Evolutionary conservation across 768 basidiomycete species (phyloP).

Genomic region (Cyathus striatus): DNA sequence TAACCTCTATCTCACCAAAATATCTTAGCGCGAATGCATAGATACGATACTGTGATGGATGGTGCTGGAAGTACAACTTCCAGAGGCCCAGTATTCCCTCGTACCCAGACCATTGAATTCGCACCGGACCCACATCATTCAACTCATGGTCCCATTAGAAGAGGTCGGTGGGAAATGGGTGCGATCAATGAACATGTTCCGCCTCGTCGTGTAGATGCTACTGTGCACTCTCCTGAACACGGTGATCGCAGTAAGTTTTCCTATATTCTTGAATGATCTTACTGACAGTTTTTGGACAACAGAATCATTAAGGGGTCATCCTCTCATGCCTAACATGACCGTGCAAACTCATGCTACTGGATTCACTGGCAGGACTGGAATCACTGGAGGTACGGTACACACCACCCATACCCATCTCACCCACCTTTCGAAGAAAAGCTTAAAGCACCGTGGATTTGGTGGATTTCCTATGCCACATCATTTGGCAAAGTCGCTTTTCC

Average conservation of each 20-base stretch:
- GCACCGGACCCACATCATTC: conserved; percentile 18
- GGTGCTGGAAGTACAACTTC: conserved; percentile 6
- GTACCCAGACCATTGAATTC: conserved; percentile 37
- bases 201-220: conserved; percentile 4
- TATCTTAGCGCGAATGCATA: conserved; percentile 23
- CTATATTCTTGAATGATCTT: not conserved
- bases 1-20: not conserved
- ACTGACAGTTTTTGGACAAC: not conserved
- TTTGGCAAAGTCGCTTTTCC: conserved; percentile 44
- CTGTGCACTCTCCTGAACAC: conserved; percentile 7
- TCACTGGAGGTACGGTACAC: too few relatives aligned
- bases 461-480: conserved; percentile 72
- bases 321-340: conserved; percentile 12
- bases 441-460: conserved; percentile 51
- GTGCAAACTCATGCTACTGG: conserved; percentile 11
- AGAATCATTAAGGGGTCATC: conserved; percentile 9
- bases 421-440: conserved; percentile 12
- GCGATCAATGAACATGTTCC: not conserved
- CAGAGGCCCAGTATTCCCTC: conserved; percentile 20
- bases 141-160: conserved; percentile 1
- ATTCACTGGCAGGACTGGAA: too few relatives aligned
- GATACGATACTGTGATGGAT: conserved; percentile 30
- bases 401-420: conserved; percentile 12
- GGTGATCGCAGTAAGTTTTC: conserved; percentile 7
- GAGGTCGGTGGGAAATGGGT: conserved; percentile 16